Conservation (phyloP, 768 basidiomycete species). For the Psilocybe sp. region DNA sequence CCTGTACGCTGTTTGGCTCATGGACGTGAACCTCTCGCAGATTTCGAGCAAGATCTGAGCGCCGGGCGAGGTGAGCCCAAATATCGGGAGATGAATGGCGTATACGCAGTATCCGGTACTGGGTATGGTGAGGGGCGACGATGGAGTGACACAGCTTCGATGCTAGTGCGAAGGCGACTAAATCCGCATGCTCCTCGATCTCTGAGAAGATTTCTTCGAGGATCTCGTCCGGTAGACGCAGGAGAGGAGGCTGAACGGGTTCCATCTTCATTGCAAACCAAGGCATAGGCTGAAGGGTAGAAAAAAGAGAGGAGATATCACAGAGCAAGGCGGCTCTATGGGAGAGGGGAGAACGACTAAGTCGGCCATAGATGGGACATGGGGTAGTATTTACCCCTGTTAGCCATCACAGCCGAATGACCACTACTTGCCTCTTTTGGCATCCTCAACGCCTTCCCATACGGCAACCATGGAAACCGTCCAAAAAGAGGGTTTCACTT, state of each 20-base stretch:
- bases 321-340: neutral
- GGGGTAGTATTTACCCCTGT: no score
- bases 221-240: constrained; percentile 43
- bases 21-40: constrained; percentile 45
- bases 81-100: constrained; percentile 35
- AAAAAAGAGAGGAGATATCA: constrained; percentile 8
- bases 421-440: no score
- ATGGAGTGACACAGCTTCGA: constrained; percentile 33
- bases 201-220: constrained; percentile 45
- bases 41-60: constrained; percentile 45
- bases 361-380: no score
- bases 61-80: constrained; percentile 50
- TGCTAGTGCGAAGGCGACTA: constrained; percentile 42
- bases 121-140: constrained; percentile 45
- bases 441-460: no score
- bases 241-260: constrained; percentile 22
- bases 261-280: constrained; percentile 16
- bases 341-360: neutral
- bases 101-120: constrained; percentile 48
- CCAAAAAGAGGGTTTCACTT: no score
- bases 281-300: constrained; percentile 16
- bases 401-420: no score
- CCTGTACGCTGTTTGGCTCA: constrained; percentile 31
- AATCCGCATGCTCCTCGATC: constrained; percentile 37
- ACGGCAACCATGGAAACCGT: no score